Conservation (phyloP, 495 filamentous ascomycete species). For the Penicillium mononematosum region DNA sequence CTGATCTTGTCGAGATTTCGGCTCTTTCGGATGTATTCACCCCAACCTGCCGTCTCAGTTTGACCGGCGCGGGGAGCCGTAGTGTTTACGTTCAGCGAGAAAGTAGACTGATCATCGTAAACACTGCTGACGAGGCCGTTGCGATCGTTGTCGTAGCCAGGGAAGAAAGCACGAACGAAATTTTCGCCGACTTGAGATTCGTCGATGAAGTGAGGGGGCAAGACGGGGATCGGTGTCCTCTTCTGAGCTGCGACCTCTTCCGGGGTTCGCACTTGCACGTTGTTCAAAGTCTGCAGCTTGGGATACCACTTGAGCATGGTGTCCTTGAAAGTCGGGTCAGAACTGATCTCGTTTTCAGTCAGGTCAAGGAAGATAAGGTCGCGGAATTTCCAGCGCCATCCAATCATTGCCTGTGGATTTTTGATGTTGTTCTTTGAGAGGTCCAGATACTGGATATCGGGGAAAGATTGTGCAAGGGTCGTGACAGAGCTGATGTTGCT, state of each 20-base stretch:
- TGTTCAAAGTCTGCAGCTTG: slow-evolving; percentile 68
- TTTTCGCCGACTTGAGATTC: slow-evolving; percentile 68
- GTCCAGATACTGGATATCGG: slow-evolving; percentile 79
- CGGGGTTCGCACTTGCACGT: slow-evolving; percentile 64
- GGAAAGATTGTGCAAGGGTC: slow-evolving; percentile 69
- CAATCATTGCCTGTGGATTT: slow-evolving; percentile 53
- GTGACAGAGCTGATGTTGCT: slow-evolving; percentile 66
- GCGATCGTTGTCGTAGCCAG: slow-evolving; percentile 72
- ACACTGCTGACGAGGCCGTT: slow-evolving; percentile 57
- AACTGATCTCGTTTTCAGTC: slow-evolving; percentile 70
- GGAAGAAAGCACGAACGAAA: slow-evolving; percentile 73
- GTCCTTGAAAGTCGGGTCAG: slow-evolving; percentile 58
- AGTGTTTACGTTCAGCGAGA: slow-evolving; percentile 73
- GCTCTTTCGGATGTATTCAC: slow-evolving; percentile 73
- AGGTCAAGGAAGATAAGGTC: slow-evolving; percentile 75
- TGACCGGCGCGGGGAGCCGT: slow-evolving; percentile 53
- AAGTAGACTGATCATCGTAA: slow-evolving; percentile 76
- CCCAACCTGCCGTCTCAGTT: slow-evolving; percentile 56
- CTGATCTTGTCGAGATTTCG: slow-evolving; percentile 74
- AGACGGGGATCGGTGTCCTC: slow-evolving; percentile 65
- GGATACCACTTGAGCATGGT: slow-evolving; percentile 84
- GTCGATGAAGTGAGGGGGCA: slow-evolving; percentile 70
- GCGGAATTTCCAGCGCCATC: slow-evolving; percentile 76
- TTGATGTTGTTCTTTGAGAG: slow-evolving; percentile 76
- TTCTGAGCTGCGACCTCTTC: slow-evolving; percentile 59